Percentiles rank a stretch among this genome's conserved stretches.
Evolutionary conservation across 257 asterid genomes (phyloP).

Genomic region (Sherardia arvensis): DNA sequence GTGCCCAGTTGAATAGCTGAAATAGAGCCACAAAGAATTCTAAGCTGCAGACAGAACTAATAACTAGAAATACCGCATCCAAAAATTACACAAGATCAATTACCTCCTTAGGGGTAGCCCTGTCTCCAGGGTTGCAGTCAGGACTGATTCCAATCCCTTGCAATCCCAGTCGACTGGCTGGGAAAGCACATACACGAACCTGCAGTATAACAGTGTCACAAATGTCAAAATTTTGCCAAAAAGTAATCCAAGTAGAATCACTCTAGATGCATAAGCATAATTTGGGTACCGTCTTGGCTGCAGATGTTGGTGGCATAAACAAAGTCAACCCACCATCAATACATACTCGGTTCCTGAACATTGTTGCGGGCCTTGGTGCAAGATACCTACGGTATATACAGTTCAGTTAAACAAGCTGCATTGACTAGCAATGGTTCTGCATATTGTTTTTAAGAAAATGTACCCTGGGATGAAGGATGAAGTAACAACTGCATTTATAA

Average conservation of each 20-base stretch:
- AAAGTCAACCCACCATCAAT: slow-evolving; percentile 87
- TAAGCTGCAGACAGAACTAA: background rate
- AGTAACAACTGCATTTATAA: slow-evolving; percentile 80
- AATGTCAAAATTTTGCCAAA: background rate
- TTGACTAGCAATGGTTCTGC: slow-evolving; percentile 9
- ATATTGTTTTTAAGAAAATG: slow-evolving; percentile 1
- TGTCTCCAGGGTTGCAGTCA: slow-evolving; percentile 79
- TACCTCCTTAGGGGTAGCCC: slow-evolving; percentile 81
- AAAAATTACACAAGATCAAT: background rate
- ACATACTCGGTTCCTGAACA: slow-evolving; percentile 75
- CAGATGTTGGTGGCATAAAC: slow-evolving; percentile 98
- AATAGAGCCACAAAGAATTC: slow-evolving; percentile 2
- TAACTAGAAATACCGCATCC: background rate
- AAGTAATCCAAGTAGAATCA: slow-evolving; percentile 1
- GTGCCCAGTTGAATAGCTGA: slow-evolving; percentile 95
- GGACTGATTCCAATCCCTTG: slow-evolving; percentile 92
- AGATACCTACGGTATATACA: slow-evolving; percentile 54
- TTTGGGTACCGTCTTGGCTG: slow-evolving; percentile 56
- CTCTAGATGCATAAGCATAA: background rate
- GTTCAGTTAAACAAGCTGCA: slow-evolving; percentile 11
- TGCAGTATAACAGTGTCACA: slow-evolving; percentile 17
- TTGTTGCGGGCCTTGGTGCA: slow-evolving; percentile 91
- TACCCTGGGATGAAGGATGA: slow-evolving; percentile 98
- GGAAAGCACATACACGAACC: slow-evolving; percentile 95
- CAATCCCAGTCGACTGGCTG: slow-evolving; percentile 60